These are phyloP conservation scores for Meira nashicola DNA, from an alignment of 1,284 basidiomycete genomes.

Conservation along the genomic window DNA sequence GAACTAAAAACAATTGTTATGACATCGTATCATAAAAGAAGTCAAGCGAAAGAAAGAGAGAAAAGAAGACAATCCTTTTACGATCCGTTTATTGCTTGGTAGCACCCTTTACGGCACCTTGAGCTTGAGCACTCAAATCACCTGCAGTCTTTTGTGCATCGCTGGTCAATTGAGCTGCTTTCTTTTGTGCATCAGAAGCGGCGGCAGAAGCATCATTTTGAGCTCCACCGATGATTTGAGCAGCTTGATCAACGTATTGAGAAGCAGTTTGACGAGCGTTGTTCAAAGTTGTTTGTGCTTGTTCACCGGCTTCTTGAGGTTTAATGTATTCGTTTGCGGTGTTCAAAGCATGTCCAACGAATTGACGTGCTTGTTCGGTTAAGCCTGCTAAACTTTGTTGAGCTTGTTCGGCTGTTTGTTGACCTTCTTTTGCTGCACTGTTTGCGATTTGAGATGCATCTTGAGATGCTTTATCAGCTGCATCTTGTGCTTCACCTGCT, in stretches of 20 bases:
- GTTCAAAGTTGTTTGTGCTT: conserved; percentile 2
- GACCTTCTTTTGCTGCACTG: conserved; percentile 14
- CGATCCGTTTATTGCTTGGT: no score
- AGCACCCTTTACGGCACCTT: conserved; percentile 13
- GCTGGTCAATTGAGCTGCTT: not conserved
- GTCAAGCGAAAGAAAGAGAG: no score
- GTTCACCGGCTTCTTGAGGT: not conserved
- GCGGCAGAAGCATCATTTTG: conserved; percentile 5
- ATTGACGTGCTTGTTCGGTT: conserved; percentile 6
- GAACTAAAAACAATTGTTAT: no score
- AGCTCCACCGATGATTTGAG: conserved; percentile 11
- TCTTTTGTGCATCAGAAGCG: conserved; percentile 4
- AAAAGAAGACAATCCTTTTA: no score
- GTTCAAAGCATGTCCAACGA: conserved; percentile 12
- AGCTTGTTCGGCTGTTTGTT: conserved; percentile 7
- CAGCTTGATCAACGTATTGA: conserved; percentile 14
- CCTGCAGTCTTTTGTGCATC: conserved; percentile 9
- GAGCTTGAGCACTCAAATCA: conserved; percentile 9
- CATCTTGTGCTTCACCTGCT: conserved; percentile 6
- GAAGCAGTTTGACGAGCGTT: conserved; percentile 10
- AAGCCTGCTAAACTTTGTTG: conserved; percentile 15
- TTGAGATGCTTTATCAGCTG: conserved; percentile 14
- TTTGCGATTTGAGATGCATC: conserved; percentile 13
- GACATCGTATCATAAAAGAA: no score
- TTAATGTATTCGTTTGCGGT: conserved; percentile 17